These are phyloP conservation scores for Phyllosticta paracitricarpa DNA, from an alignment of 2,329 filamentous ascomycete species.

Conservation along the genomic window DNA sequence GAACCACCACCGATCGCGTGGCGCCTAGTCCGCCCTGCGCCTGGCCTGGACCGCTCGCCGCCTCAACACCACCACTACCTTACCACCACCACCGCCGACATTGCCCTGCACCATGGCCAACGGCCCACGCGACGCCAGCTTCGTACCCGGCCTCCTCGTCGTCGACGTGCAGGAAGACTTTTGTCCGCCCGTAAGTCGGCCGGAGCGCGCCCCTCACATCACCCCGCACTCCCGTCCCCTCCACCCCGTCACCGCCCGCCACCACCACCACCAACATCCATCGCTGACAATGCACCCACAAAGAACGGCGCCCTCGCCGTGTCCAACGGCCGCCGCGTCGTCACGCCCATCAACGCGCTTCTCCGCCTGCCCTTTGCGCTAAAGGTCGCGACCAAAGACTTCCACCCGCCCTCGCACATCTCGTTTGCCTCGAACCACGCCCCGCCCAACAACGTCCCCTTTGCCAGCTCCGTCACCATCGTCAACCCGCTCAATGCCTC, in stretches of 20 bases:
- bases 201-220: not conserved
- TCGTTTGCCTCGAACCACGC: conserved; percentile 79
- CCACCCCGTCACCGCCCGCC: not conserved
- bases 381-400: conserved; percentile 85
- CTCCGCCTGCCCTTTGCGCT: conserved; percentile 60
- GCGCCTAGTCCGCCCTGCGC: not conserved
- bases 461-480: conserved; percentile 54
- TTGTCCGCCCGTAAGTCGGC: conserved; percentile 64
- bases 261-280: not conserved
- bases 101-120: conserved; percentile 2
- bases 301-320: conserved; percentile 82
- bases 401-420: conserved; percentile 71
- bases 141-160: conserved; percentile 54
- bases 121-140: conserved; percentile 14
- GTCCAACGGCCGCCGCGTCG: conserved; percentile 58
- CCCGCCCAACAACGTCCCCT: conserved; percentile 54
- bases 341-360: conserved; percentile 62
- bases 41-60: not conserved
- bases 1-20: not conserved
- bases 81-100: not conserved
- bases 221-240: not conserved
- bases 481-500: conserved; percentile 53
- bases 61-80: not conserved
- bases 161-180: conserved; percentile 95
- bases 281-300: conserved; percentile 8